phyloP scores from a whole-genome alignment of 2,329 filamentous ascomycete species.

The Geosmithia flava region DNA sequence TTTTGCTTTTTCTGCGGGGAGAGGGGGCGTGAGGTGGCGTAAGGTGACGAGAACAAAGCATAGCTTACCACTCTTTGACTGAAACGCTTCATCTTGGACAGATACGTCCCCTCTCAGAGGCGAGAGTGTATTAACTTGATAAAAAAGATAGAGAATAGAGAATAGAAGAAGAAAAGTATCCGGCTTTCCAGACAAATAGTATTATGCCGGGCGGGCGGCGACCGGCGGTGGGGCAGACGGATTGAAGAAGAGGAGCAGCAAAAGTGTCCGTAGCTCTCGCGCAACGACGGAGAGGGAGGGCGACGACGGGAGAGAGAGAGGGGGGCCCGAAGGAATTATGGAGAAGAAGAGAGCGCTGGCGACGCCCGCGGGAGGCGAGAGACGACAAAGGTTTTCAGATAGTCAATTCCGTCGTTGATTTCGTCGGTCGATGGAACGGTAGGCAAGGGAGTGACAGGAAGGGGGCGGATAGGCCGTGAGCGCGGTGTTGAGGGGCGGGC shows the following conservation, averaged over 20 bases:
- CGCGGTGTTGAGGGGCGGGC: background rate
- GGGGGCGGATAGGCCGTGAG: background rate
- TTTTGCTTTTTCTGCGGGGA: background rate
- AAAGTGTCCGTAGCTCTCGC: background rate
- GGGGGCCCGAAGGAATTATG: background rate
- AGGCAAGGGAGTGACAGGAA: background rate
- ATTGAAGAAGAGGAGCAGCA: background rate
- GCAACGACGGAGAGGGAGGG: background rate
- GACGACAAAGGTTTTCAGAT: background rate
- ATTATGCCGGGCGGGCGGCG: background rate
- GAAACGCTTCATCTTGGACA: conserved; percentile 83
- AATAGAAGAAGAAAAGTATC: background rate
- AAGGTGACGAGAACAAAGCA: background rate
- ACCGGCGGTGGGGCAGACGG: conserved; percentile 2
- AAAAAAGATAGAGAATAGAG: background rate
- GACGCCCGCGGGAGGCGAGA: conserved; percentile 1
- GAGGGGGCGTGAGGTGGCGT: background rate
- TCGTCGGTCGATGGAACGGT: background rate
- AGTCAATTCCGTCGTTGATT: background rate
- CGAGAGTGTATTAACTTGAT: background rate
- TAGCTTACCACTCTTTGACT: conserved; percentile 87
- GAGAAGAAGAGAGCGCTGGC: background rate
- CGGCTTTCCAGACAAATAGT: background rate
- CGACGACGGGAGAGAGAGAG: background rate
- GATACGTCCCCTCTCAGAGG: conserved; percentile 2